These are phyloP conservation scores for Blastocystis sp. DNA, from an alignment of 352 stramenopile genomes.

Conservation along the genomic window DNA sequence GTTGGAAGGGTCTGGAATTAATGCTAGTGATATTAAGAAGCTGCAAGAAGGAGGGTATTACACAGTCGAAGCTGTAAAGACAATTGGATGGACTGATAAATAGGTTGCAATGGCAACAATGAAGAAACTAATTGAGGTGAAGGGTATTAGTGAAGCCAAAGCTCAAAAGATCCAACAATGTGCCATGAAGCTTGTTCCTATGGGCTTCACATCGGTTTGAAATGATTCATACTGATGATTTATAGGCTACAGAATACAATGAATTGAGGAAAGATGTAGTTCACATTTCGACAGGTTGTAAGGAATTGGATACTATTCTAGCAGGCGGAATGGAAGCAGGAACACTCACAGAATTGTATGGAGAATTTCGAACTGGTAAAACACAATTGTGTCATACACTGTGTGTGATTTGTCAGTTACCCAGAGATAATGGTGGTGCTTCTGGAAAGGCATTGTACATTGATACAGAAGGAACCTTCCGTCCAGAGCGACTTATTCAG, in stretches of 20 bases:
- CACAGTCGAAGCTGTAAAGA: slow-evolving; percentile 84
- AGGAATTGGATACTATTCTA: slow-evolving; percentile 78
- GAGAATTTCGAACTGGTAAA: slow-evolving; percentile 97
- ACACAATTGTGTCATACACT: slow-evolving; percentile 98
- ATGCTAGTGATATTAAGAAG: slow-evolving; percentile 91
- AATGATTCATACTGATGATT: background rate
- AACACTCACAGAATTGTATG: slow-evolving; percentile 93
- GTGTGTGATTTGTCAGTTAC: slow-evolving; percentile 95
- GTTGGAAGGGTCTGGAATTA: slow-evolving; percentile 91
- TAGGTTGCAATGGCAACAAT: slow-evolving; percentile 83
- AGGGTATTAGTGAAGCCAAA: slow-evolving; percentile 98
- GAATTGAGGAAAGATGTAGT: slow-evolving; percentile 84
- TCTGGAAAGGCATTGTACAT: slow-evolving; percentile 82
- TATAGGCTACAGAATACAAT: slow-evolving; percentile 76
- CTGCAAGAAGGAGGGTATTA: slow-evolving; percentile 90
- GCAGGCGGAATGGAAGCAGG: slow-evolving; percentile 93
- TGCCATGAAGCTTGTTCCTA: slow-evolving; percentile 89
- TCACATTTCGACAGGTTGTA: slow-evolving; percentile 84
- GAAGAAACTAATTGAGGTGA: slow-evolving; percentile 90
- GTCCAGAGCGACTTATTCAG: slow-evolving; percentile 84
- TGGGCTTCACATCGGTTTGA: slow-evolving; percentile 93
- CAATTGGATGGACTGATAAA: background rate
- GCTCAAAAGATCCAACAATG: slow-evolving; percentile 95
- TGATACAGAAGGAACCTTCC: slow-evolving; percentile 97
- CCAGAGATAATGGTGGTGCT: slow-evolving; percentile 87